Conservation (phyloP, 352 stramenopile species). For the Hyaloperonospora arabidopsidis region DNA sequence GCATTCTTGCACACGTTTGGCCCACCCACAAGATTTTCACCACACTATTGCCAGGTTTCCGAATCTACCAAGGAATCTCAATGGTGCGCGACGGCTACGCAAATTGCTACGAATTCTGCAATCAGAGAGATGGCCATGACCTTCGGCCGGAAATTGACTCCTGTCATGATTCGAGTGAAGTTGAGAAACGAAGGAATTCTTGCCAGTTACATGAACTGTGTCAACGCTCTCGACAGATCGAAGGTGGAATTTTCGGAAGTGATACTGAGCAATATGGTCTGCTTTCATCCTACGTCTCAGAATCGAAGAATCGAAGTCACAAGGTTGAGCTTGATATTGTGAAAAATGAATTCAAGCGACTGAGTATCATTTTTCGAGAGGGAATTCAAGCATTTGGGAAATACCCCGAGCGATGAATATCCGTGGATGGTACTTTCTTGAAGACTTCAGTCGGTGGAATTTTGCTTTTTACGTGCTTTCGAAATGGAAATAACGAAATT, state of each 20-base stretch:
- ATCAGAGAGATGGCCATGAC: slow-evolving; percentile 1
- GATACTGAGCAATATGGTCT: neutral
- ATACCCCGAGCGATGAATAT: neutral
- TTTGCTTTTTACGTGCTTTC: too few relatives aligned
- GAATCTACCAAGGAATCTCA: too few relatives aligned
- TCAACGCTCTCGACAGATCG: neutral
- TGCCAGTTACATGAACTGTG: too few relatives aligned
- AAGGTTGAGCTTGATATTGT: too few relatives aligned
- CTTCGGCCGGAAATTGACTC: neutral
- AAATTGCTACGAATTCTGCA: neutral
- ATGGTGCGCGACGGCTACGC: neutral
- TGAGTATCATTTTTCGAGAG: too few relatives aligned
- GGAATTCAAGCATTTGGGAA: neutral
- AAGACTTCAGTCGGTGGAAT: too few relatives aligned
- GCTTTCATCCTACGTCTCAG: neutral
- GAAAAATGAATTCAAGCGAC: too few relatives aligned
- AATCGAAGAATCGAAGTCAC: neutral
- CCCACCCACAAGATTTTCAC: neutral
- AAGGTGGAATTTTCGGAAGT: neutral
- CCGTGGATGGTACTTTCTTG: too few relatives aligned
- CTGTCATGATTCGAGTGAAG: neutral
- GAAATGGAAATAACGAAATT: neutral
- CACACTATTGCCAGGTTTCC: neutral
- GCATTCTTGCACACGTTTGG: neutral
- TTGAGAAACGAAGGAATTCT: too few relatives aligned